These are phyloP conservation scores for Chimonanthus praecox DNA, from an alignment of 164 flowering plant genomes.

Conservation along the genomic window DNA sequence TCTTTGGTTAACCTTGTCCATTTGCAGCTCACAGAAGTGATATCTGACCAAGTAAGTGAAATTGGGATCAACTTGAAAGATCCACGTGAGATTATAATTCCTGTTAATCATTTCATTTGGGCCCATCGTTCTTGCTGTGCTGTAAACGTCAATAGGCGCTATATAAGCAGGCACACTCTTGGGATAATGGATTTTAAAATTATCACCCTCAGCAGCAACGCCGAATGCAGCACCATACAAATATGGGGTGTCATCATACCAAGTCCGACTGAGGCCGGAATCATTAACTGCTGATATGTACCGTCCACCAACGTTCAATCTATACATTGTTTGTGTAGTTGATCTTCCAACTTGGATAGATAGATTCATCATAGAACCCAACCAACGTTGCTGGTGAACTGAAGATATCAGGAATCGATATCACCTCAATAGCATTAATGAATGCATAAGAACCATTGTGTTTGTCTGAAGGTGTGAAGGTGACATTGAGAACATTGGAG, in stretches of 20 bases:
- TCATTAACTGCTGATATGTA: slow-evolving; percentile 56
- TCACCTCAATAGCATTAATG: slow-evolving; percentile 71
- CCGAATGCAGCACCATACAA: slow-evolving; percentile 46
- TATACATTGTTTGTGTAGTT: slow-evolving; percentile 46
- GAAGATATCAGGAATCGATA: slow-evolving; percentile 46
- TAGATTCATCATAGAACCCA: slow-evolving; percentile 29
- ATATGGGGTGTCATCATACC: slow-evolving; percentile 76
- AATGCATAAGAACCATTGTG: slow-evolving; percentile 51
- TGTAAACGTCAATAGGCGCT: slow-evolving; percentile 58
- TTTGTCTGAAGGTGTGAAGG: slow-evolving; percentile 45
- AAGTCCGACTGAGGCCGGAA: slow-evolving; percentile 46
- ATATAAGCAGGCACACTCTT: slow-evolving; percentile 19
- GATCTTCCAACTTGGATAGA: slow-evolving; percentile 18
- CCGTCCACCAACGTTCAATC: slow-evolving; percentile 79
- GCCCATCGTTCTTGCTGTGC: slow-evolving; percentile 56
- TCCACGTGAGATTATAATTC: slow-evolving; percentile 70
- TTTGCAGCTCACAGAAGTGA: slow-evolving; percentile 55
- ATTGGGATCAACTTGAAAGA: slow-evolving; percentile 52
- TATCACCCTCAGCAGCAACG: slow-evolving; percentile 25
- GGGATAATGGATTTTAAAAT: slow-evolving; percentile 25
- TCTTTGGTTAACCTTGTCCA: slow-evolving; percentile 39
- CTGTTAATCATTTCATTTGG: slow-evolving; percentile 30
- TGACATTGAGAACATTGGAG: slow-evolving; percentile 27
- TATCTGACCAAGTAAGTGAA: slow-evolving; percentile 60
- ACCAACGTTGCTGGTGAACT: slow-evolving; percentile 32